Base-by-base conservation (phyloP, 192 early-diverging fungal genomes). In the Entophlyctis helioformis region DNA sequence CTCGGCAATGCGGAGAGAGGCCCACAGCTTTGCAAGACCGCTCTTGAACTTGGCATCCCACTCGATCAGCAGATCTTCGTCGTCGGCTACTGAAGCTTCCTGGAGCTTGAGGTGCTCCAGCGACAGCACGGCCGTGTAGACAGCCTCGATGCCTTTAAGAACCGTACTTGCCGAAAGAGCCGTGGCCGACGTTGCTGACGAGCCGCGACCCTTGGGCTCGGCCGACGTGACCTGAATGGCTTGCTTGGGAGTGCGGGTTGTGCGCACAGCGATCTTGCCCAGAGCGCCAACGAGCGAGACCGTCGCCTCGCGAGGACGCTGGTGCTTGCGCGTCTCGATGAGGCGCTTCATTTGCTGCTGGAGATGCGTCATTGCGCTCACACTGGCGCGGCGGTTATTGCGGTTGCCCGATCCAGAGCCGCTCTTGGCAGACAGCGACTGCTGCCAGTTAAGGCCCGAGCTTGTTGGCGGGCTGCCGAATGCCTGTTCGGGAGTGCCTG, bases 321-420 rank as follows among this genome's bases (percentile, higher is more conserved):
- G 84, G 35, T 82, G 71, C 54, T 85, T 89, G 32, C 91, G 83
- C 44, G 85, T 82, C 51, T 89, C 91, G 48, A 98, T 92, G 50
- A 98, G 84, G 22, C 90, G 83, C 66, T 95, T 85, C 43, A 98
- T 86, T 47, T 98, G 92, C 59, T 90, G 83, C 48, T 96, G 89
- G 87, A 98, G 88, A 20, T 64, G 63, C 38, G 51, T 59, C 24
- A 64, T 58, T 19, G 64, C 41, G 16, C 48, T 42, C 10, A 39
- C 12, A 5, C 46, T 43, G 37, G 29, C 38, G 13, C 53, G 19
- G n/a, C n/a, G n/a, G n/a, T n/a, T n/a, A n/a, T n/a, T n/a, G n/a
- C n/a, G n/a, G n/a, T n/a, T n/a, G n/a, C n/a, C n/a, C n/a, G n/a
- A n/a, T n/a, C n/a, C n/a, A n/a, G n/a, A n/a, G n/a, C n/a, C n/a